Evolutionary conservation across 306 rosid genomes (phyloP).

Genomic region (Potentilla sterilis): DNA sequence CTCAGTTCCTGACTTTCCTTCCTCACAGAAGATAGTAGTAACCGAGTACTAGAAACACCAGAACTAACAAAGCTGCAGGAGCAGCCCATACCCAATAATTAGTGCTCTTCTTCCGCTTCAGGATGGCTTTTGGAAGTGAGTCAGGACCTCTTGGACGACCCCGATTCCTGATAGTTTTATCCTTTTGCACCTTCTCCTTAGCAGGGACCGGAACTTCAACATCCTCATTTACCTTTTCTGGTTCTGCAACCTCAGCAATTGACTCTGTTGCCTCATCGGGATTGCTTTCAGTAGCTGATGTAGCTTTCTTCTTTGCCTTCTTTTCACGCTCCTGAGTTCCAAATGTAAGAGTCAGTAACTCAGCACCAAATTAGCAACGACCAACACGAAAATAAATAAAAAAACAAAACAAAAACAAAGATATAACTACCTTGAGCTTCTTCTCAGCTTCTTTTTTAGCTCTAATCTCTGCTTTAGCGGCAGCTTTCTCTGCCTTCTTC

Average conservation of each 20-base stretch:
- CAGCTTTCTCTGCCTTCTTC: slow-evolving; percentile 78
- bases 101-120: slow-evolving; percentile 64
- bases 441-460: slow-evolving; percentile 91
- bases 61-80: slow-evolving; percentile 49
- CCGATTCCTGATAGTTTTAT: slow-evolving; percentile 43
- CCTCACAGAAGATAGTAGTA: slow-evolving; percentile 50
- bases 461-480: slow-evolving; percentile 69
- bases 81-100: slow-evolving; percentile 71
- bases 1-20: slow-evolving; percentile 16
- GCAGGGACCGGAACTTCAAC: slow-evolving; percentile 40
- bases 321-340: slow-evolving; percentile 75
- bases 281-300: slow-evolving; percentile 31
- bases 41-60: slow-evolving; percentile 51
- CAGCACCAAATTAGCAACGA: slow-evolving; percentile 21
- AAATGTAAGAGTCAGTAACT: slow-evolving; percentile 9
- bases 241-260: slow-evolving; percentile 43
- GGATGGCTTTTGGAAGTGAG: slow-evolving; percentile 49
- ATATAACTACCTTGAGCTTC: slow-evolving; percentile 66
- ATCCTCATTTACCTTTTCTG: slow-evolving; percentile 43
- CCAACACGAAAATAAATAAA: slow-evolving; percentile 22
- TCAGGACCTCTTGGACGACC: slow-evolving; percentile 52
- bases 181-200: slow-evolving; percentile 55
- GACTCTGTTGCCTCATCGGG: slow-evolving; percentile 49
- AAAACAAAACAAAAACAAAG: not conserved
- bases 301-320: slow-evolving; percentile 80